Conservation (phyloP, 2,329 filamentous ascomycete genomes). For the Botrytis pseudocinerea region DNA sequence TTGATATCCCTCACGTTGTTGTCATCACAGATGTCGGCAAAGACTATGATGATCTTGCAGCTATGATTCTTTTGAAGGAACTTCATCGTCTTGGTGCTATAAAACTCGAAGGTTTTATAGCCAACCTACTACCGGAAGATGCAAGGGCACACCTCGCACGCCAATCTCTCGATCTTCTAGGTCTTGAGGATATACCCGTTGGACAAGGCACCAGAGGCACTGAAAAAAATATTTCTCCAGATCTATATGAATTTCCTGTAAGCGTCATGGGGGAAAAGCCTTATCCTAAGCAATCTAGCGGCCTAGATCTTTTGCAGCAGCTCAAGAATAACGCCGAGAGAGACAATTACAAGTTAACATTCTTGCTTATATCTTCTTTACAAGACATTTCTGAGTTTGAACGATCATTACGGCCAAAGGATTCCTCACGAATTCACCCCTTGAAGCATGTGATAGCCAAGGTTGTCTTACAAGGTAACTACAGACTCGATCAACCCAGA, state of each 20-base stretch:
- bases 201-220: slow-evolving; percentile 27
- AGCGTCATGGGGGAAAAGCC: slow-evolving; percentile 30
- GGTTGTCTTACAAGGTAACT: slow-evolving; percentile 33
- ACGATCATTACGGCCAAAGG: background rate
- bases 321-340: slow-evolving; percentile 28
- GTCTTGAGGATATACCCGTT: slow-evolving; percentile 31
- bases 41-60: slow-evolving; percentile 38
- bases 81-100: slow-evolving; percentile 35
- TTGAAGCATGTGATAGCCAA: slow-evolving; percentile 24
- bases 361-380: slow-evolving; percentile 36
- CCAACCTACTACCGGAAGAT: slow-evolving; percentile 34
- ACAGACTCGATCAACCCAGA: background rate
- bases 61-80: slow-evolving; percentile 37
- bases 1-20: slow-evolving; percentile 29
- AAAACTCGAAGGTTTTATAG: slow-evolving; percentile 35
- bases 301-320: slow-evolving; percentile 26
- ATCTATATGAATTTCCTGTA: slow-evolving; percentile 32
- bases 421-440: background rate
- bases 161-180: slow-evolving; percentile 33
- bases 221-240: slow-evolving; percentile 9
- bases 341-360: slow-evolving; percentile 30
- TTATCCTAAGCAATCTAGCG: slow-evolving; percentile 17
- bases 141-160: slow-evolving; percentile 33
- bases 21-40: slow-evolving; percentile 39
- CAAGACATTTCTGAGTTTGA: slow-evolving; percentile 34